Base-by-base conservation (phyloP, 805 yeast species). In the Saccharomycopsis selenospora region DNA sequence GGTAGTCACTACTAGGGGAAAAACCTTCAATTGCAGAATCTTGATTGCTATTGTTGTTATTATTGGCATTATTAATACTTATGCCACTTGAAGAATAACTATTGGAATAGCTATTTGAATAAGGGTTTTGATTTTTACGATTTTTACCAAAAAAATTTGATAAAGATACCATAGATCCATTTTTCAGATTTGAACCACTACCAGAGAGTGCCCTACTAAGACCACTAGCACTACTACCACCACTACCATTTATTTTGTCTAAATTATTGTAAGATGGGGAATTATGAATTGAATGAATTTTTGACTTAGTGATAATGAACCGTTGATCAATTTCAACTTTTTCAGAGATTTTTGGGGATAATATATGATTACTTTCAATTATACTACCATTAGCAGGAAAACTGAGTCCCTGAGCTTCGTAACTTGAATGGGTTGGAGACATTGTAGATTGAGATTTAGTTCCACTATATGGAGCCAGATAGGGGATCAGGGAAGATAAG, bases 141-240 rank as follows among this genome's bases (percentile, higher is more conserved):
- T 69, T 60, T 48, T 75, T 72, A 53, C 78, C 82, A 69, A 85
- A 85, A 58, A 85, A 84, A 43, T 88, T 69, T 59, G 84, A 80
- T 58, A 85, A 64, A 61, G 84, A 85, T 14, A 85, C 89, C 82
- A 85, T 83, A 5, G 90, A 83, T 41, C 85, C 80, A 62, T 84
- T 90, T 53, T 84, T 73, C 2, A 84, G 67, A 45, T 66, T 69
- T 8, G 74, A 65, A 2, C 55, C 57, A 49, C 61, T 33, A 17
- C 13, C 17, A 8, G 22, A 4, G 7, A 4, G 4, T n/a, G 17
- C 4, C 23, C 30, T 33, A 10, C 18, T 33, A 22, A 23, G 24
- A 17, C 42, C 36, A 26, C 25, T 33, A 18, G 7, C 13, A 26
- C 20, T 20, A 40, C 6, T 11, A 17, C 24, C 17, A n/a, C 26